Percentiles rank a stretch among this genome's conserved stretches.
phyloP scores from a whole-genome alignment of 257 asterid species.

The Oldenlandia corymbosa region DNA sequence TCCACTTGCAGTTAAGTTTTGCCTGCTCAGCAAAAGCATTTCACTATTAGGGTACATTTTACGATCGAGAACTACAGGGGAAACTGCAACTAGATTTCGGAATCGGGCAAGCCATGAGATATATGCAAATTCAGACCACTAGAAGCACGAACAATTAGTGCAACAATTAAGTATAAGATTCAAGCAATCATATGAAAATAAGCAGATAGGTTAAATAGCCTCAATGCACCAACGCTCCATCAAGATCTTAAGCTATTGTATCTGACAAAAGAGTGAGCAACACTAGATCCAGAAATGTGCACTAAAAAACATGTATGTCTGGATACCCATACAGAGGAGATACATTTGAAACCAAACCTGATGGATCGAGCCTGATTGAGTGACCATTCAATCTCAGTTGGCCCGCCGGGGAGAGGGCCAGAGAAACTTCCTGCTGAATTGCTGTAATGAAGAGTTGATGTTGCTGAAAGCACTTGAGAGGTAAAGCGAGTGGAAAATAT shows the following conservation, averaged over 20 bases:
- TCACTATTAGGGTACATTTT: neutral
- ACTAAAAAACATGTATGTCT: neutral
- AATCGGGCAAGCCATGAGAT: neutral
- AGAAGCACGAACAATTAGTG: neutral
- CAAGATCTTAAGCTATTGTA: neutral
- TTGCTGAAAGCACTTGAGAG: slow-evolving; percentile 33
- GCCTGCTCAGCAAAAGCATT: slow-evolving; percentile 19
- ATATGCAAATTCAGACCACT: neutral
- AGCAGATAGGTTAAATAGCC: neutral
- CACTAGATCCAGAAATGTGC: neutral
- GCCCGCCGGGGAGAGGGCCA: slow-evolving; percentile 39
- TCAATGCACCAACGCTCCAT: neutral
- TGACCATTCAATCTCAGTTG: slow-evolving; percentile 42
- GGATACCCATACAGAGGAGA: neutral
- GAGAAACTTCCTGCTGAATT: slow-evolving; percentile 31
- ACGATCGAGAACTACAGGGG: neutral
- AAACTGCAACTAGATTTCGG: neutral
- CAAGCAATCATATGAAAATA: neutral
- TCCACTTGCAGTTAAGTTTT: slow-evolving; percentile 46
- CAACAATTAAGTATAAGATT: neutral
- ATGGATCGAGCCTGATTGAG: slow-evolving; percentile 49
- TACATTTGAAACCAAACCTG: slow-evolving; percentile 24
- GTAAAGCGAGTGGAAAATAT: slow-evolving; percentile 41
- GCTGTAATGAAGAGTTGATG: slow-evolving; percentile 38
- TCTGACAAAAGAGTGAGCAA: neutral